Evolutionary conservation across 495 filamentous ascomycete species (phyloP).

Genomic region (Entonaema liquescens): DNA sequence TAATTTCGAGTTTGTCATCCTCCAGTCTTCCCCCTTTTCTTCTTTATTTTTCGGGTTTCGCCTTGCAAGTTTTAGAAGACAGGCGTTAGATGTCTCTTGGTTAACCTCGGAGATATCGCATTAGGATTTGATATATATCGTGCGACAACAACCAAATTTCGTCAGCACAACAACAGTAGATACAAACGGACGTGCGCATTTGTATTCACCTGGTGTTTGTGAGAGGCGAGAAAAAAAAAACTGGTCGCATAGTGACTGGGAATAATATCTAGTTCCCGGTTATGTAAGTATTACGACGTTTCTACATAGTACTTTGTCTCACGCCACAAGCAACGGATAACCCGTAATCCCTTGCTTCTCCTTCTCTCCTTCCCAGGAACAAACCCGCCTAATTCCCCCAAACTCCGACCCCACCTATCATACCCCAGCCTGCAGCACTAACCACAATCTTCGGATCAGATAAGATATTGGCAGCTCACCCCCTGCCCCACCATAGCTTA

Average conservation of each 20-base stretch:
- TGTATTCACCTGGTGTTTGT: background rate
- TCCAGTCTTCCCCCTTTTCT: background rate
- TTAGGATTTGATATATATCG: background rate
- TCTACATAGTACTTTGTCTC: background rate
- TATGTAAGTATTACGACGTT: background rate
- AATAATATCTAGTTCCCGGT: background rate
- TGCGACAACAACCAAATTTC: background rate
- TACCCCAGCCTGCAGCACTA: background rate
- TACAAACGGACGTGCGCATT: background rate
- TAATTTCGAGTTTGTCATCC: slow-evolving; percentile 37
- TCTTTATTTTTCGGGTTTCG: background rate
- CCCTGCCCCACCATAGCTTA: slow-evolving; percentile 13
- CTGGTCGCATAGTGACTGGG: background rate
- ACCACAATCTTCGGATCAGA: slow-evolving; percentile 19
- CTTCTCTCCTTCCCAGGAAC: background rate
- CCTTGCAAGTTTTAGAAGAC: background rate
- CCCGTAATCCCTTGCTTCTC: background rate
- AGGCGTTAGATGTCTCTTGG: background rate
- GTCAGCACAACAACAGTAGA: background rate
- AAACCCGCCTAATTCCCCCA: background rate
- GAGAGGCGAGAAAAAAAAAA: background rate
- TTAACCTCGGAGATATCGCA: background rate
- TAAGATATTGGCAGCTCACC: slow-evolving; percentile 15
- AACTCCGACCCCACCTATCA: background rate
- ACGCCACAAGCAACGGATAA: background rate